Base-by-base conservation (phyloP, 192 early-diverging fungal species). In the Chytriomyces hyalinus region DNA sequence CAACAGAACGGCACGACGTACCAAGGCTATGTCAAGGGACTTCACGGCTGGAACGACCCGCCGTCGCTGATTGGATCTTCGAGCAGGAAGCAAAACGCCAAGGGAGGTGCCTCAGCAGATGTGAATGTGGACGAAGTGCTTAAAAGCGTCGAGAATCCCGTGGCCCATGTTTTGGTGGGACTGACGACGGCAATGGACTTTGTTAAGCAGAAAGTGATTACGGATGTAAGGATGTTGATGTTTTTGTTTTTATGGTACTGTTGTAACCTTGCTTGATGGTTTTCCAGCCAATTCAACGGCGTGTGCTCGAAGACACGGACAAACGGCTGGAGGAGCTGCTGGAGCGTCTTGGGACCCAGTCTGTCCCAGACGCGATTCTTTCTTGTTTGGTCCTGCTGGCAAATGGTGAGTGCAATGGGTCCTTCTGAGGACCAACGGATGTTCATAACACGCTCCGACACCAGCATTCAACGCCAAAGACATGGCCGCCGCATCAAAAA, bases 221-320 rank as follows among this genome's bases (percentile, higher is more conserved):
- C 43, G 10, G 79, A 78, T 45, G 82, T 83, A 65, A 80, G 77
- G 47, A 49, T 43, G 11, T 24, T 20, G 6, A n/a, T 49, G 46
- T 48, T 36, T 75, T 9, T 48, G 11, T 43, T 77, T 72, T 61
- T 57, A 13, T 50, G 64, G 15, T 61, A 17, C 20, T 44, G 22
- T 68, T 26, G 61, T 44, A 73, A 17, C 22, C 8, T 47, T 10
- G 47, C n/a, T 22, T 36, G 62, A 67, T 28, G 62, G 8, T 49
- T 43, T 53, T 36, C 4, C 49, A 80, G 74, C 75, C 79, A 17
- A 53, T 73, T 43, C 78, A 83, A 63, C 43, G 71, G 20, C 66
- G 76, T 17, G 83, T 84, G 71, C 61, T 87, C 45, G 82, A 87
- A 28, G 86, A 87, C 70, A 84, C 86, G 6, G 82, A 82, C 49